These are phyloP conservation scores for Trichomonas tenax DNA, from an alignment of 208 protist species.

Conservation along the genomic window DNA sequence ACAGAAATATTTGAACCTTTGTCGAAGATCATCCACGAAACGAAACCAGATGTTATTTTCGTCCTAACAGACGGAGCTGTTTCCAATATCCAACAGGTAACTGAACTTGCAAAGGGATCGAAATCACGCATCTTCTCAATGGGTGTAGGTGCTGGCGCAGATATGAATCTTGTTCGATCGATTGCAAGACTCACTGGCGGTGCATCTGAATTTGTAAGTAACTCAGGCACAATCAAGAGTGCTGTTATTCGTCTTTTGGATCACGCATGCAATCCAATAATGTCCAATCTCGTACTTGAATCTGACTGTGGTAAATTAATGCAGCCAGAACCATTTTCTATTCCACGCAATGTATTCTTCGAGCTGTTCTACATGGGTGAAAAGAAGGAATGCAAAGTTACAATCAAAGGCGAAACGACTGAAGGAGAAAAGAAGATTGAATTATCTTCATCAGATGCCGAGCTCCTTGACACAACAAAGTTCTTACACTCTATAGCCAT, in stretches of 20 bases:
- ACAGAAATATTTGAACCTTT: slow-evolving; percentile 33
- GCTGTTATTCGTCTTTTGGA: neutral
- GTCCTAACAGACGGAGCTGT: slow-evolving; percentile 45
- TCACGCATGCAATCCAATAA: neutral
- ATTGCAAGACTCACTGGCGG: neutral
- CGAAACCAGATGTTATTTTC: slow-evolving; percentile 32
- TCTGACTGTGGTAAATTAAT: neutral
- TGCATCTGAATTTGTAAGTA: neutral
- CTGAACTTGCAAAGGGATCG: neutral
- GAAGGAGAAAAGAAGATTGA: neutral
- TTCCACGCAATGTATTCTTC: neutral
- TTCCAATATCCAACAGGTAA: neutral
- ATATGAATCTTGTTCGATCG: neutral
- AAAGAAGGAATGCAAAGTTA: neutral
- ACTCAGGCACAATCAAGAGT: neutral
- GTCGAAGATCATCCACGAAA: slow-evolving; percentile 25
- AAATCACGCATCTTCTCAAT: neutral
- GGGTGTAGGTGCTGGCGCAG: neutral
- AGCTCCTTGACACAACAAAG: neutral
- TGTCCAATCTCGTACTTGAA: neutral
- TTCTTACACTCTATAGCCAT: neutral
- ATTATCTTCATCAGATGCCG: neutral
- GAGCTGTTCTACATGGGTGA: neutral
- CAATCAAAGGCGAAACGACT: neutral
- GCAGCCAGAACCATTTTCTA: neutral